Evolutionary conservation across 2,329 filamentous ascomycete species (phyloP).

Genomic region (Aspergillus bombycis): DNA sequence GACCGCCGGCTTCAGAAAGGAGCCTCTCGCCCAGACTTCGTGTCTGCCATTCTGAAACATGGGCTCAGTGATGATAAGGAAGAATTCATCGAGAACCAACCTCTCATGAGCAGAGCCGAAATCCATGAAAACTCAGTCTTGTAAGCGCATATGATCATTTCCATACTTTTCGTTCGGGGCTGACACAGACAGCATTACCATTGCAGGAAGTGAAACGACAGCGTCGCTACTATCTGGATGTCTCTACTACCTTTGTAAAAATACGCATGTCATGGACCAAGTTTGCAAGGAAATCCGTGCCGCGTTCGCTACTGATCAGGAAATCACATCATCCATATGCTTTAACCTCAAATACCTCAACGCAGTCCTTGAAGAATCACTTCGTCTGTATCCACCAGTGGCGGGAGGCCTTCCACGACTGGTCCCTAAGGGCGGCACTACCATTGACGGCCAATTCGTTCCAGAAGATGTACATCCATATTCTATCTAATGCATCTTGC

Average conservation of each 20-base stretch:
- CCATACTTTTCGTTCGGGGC: not conserved
- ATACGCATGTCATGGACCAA: conserved; percentile 18
- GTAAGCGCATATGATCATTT: conserved; percentile 1
- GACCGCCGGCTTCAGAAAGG: conserved; percentile 23
- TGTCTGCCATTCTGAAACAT: conserved; percentile 1
- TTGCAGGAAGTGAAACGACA: conserved; percentile 45
- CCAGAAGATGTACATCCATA: conserved; percentile 23
- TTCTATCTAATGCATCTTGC: not conserved
- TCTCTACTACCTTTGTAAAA: conserved; percentile 32
- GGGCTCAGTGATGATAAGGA: not conserved
- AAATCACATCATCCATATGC: conserved; percentile 37
- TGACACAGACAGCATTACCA: conserved; percentile 24
- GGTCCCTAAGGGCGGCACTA: conserved; percentile 34
- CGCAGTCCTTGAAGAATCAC: conserved; percentile 49
- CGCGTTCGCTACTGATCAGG: conserved; percentile 22
- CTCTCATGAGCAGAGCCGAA: conserved; percentile 27
- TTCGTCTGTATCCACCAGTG: conserved; percentile 49
- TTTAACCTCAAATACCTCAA: conserved; percentile 42
- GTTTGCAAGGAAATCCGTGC: conserved; percentile 30
- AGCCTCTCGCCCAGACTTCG: conserved; percentile 26
- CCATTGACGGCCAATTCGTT: conserved; percentile 40
- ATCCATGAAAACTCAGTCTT: conserved; percentile 31
- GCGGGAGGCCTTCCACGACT: conserved; percentile 24
- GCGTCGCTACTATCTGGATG: conserved; percentile 45
- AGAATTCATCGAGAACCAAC: not conserved